Conservation (phyloP, 1,284 basidiomycete species). For the Sanguinoderma infundibulare region DNA sequence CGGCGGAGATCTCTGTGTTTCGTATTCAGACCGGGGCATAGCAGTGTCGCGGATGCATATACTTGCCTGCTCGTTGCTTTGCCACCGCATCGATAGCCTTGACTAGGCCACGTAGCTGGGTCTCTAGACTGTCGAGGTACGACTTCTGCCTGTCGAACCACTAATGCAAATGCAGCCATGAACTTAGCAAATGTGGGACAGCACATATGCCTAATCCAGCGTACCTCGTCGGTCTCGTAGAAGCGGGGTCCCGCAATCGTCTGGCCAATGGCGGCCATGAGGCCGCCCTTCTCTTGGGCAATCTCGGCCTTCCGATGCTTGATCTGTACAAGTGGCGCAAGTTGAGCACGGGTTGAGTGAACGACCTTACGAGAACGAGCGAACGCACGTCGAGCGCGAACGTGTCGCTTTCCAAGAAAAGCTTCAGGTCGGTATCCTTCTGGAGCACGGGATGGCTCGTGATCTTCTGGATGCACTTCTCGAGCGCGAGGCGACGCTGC, state of each 20-base stretch:
- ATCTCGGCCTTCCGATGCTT: slow-evolving; percentile 84
- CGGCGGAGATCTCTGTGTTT: slow-evolving; percentile 64
- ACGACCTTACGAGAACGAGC: not conserved
- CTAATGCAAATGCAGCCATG: slow-evolving; percentile 39
- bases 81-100: slow-evolving; percentile 85
- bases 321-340: slow-evolving; percentile 54
- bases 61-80: slow-evolving; percentile 75
- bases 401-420: slow-evolving; percentile 89
- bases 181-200: not conserved
- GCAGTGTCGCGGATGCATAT: not conserved
- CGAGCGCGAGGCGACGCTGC: slow-evolving; percentile 81
- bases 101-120: slow-evolving; percentile 84
- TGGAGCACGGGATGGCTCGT: slow-evolving; percentile 87
- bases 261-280: slow-evolving; percentile 82
- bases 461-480: slow-evolving; percentile 89
- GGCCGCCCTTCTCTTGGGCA: slow-evolving; percentile 74
- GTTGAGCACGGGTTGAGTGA: not conserved
- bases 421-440: slow-evolving; percentile 82
- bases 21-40: not conserved
- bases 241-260: slow-evolving; percentile 84
- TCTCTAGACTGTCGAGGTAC: slow-evolving; percentile 90
- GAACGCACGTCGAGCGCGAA: slow-evolving; percentile 79
- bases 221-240: slow-evolving; percentile 90
- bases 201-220: slow-evolving; percentile 21
- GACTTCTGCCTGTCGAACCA: slow-evolving; percentile 93